A percentile compares a stretch with the other conserved stretches of the same genome.
phyloP scores from a whole-genome alignment of 768 basidiomycete genomes.

The Termitomyces bulborhizus region DNA sequence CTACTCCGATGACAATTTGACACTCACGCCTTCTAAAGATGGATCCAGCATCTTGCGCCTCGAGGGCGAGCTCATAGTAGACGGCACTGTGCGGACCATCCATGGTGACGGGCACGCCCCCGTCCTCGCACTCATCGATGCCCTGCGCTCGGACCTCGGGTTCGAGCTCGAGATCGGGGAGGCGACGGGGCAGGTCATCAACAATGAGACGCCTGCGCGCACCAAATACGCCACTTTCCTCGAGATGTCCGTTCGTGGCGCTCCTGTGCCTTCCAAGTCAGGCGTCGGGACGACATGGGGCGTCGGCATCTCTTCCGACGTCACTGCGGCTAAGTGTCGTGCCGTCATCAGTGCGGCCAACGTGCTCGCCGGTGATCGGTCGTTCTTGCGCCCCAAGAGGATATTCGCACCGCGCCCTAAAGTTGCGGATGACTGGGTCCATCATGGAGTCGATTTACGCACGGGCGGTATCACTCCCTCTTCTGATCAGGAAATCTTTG shows the following conservation, averaged over 20 bases:
- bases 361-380: constrained; percentile 44
- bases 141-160: constrained; percentile 59
- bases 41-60: constrained; percentile 33
- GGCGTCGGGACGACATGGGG: constrained; percentile 55
- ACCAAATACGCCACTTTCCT: constrained; percentile 71
- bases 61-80: constrained; percentile 62
- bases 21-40: constrained; percentile 7
- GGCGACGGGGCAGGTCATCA: constrained; percentile 68
- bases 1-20: constrained; percentile 46
- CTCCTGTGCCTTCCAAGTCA: constrained; percentile 41
- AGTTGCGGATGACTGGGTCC: constrained; percentile 16
- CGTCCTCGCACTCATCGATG: constrained; percentile 68
- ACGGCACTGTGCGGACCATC: constrained; percentile 58
- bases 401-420: constrained; percentile 17
- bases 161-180: constrained; percentile 65
- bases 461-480: constrained; percentile 15
- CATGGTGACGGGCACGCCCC: constrained; percentile 78
- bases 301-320: constrained; percentile 70
- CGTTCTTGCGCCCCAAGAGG: constrained; percentile 33
- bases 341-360: constrained; percentile 75
- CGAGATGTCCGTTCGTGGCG: constrained; percentile 53
- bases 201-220: constrained; percentile 17
- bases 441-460: constrained; percentile 15
- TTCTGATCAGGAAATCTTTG: constrained; percentile 6
- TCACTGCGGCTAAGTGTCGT: constrained; percentile 63